Evolutionary conservation across 2,329 filamentous ascomycete genomes (phyloP), one percentile per base, ranked within the genome.

Genomic region (Emmonsia crescens): DNA sequence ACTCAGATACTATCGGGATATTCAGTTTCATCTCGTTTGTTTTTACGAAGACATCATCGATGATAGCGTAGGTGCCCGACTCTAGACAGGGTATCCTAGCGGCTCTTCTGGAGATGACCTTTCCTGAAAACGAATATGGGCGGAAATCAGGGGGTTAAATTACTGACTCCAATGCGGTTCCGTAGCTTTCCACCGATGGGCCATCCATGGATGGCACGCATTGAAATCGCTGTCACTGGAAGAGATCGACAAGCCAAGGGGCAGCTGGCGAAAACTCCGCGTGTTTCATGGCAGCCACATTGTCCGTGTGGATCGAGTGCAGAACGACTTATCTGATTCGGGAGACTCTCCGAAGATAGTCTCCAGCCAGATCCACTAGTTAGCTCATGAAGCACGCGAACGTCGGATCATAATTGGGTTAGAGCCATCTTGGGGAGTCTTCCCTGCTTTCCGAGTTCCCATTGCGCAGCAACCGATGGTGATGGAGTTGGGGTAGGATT

Each of bases 231-330:
- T 57, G 40, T 57, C 55, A 57, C 38, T 46, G 38, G 24, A n/a
- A 8, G 55, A 12, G 55, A 57, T 57, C 55, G 55, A 57, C 55
- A 57, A 57, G 55, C 55, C 55, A 57, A 42, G 38, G 40, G 38
- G 24, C 12, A 29, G 24, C 21, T 57, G 55, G 55, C 16, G 27
- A 46, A 57, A 21, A 14, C 55, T 57, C 38, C 55, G 55, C 55
- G 40, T 57, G 55, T 57, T 57, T 57, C 55, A 57, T 46, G 55
- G 40, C 38, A 57, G 40, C 55, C 55, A 57, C 38, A 44, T 29
- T 44, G 1, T 40, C 24, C 19, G 4, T 57, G 24, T 57, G 27
- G 27, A 31, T 44, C 55, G 24, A 12, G 21, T 44, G 36, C 36
- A 57, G 38, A 21, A 44, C 14, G 38, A 46, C 55, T 44, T 46